Base-by-base conservation (phyloP, 2,329 filamentous ascomycete species). In the Diaporthe ampelina region DNA sequence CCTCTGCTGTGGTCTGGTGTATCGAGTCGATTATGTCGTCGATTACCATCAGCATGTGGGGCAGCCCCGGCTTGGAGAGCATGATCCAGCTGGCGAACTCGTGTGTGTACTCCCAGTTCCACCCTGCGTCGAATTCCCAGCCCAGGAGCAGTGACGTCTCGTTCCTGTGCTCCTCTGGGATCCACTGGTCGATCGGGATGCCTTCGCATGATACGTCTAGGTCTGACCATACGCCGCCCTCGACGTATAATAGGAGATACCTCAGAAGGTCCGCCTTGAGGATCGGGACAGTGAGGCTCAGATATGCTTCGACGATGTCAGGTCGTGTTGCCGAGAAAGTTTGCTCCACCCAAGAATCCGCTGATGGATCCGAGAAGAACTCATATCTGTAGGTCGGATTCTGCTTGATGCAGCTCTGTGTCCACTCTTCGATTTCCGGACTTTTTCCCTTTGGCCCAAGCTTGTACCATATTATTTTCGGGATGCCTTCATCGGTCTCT, bases 211-310 rank as follows among this genome's bases (percentile, higher is more conserved):
- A 80, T 4, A 84, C 82, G 35, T 85, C 83, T 61, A 84, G 82
- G 78, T 92, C 90, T 67, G 86, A 87, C 78, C 94, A 95, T 76
- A 96, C 92, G 37, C 94, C 94, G 67, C 94, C 94, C 77, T 94
- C 89, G 24, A 93, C 93, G 70, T 95, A 90, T 75, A 96, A 87
- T 74, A 93, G 90, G 77, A 93, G 86, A 81, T 93, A 93, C 77
- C 91, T 88, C 81, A 93, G 91, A 77, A 93, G 89, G 81, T 92
- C 90, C 72, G 90, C 90, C 79, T 92, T 92, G 74, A 92, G 83
- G 32, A 90, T 82, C 26, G 78, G 78, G 29, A 78, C 73, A 0
- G 74, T 77, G 7, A 80, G 77, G 26, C 65, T 72, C 43, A 77
- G 76, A 59, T 79, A 80, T 2, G 72, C 69, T 6, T 77, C 74